Evolutionary conservation across 2,329 filamentous ascomycete genomes (phyloP).

Genomic region (Hypoxylon sp.): DNA sequence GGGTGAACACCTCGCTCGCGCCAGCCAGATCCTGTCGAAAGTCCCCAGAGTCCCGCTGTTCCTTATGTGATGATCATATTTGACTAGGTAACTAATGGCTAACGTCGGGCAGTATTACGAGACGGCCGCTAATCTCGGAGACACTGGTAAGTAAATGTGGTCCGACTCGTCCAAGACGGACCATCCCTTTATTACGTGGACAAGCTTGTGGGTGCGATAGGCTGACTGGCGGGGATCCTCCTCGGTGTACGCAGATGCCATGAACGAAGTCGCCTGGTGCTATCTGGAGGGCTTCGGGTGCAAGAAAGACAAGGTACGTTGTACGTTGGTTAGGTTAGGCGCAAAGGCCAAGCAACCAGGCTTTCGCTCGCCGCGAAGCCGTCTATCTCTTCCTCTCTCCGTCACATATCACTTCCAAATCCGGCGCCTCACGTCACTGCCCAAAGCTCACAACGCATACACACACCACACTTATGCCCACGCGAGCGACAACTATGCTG

Average conservation of each 20-base stretch:
- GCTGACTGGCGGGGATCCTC: constrained; percentile 48
- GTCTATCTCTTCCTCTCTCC: constrained; percentile 29
- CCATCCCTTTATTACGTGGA: constrained; percentile 23
- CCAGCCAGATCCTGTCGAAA: constrained; percentile 12
- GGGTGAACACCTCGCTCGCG: constrained; percentile 17
- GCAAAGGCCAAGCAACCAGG: constrained; percentile 33
- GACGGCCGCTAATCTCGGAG: constrained; percentile 94
- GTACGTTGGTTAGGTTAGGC: constrained; percentile 67
- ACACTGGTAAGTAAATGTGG: constrained; percentile 73
- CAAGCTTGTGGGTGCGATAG: constrained; percentile 27
- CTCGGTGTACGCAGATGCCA: constrained; percentile 74
- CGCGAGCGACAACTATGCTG: constrained; percentile 23
- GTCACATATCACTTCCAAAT: constrained; percentile 47
- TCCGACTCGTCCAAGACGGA: constrained; percentile 30
- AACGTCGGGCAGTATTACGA: constrained; percentile 82
- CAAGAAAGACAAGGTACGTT: constrained; percentile 95
- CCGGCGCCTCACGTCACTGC: constrained; percentile 40
- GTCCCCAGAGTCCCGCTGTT: constrained; percentile 32
- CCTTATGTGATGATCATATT: constrained; percentile 41
- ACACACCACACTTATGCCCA: constrained; percentile 17
- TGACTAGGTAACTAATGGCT: constrained; percentile 30
- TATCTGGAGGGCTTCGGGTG: constrained; percentile 97
- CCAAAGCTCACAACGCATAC: constrained; percentile 32
- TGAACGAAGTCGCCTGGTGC: constrained; percentile 98
- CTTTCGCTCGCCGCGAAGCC: constrained; percentile 1